Conservation (phyloP, 495 filamentous ascomycete genomes). For the Penicillium fimorum region DNA sequence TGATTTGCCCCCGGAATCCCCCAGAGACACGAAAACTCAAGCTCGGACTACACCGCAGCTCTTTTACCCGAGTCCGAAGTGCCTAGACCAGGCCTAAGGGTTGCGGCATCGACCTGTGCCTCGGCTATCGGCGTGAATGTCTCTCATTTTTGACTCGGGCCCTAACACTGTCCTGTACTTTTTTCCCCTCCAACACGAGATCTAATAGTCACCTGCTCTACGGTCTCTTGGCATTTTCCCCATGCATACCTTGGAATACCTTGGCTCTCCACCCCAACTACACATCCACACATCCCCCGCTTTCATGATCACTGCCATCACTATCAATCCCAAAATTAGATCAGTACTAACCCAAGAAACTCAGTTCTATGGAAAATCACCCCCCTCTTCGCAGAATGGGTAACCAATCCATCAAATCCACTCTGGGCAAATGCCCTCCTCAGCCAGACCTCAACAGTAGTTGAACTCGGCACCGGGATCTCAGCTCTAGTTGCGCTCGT, state of each 20-base stretch:
- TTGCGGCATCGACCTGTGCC: slow-evolving; percentile 1
- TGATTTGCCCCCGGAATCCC: not conserved
- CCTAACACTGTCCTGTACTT: not conserved
- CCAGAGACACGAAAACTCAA: not conserved
- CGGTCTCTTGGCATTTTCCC: slow-evolving; percentile 1
- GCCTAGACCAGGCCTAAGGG: slow-evolving; percentile 6
- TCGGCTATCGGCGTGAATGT: slow-evolving; percentile 6
- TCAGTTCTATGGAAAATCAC: slow-evolving; percentile 90
- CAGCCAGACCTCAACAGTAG: slow-evolving; percentile 51
- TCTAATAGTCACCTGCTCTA: not conserved
- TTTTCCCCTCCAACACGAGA: not conserved
- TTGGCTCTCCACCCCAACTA: not conserved
- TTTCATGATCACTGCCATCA: not conserved
- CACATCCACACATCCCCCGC: not conserved
- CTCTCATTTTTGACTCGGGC: slow-evolving; percentile 3
- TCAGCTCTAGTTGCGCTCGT: slow-evolving; percentile 70
- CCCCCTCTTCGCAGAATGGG: slow-evolving; percentile 80
- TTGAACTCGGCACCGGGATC: slow-evolving; percentile 88
- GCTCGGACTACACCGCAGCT: slow-evolving; percentile 10
- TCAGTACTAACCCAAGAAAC: not conserved
- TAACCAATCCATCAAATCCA: slow-evolving; percentile 60
- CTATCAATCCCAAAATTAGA: not conserved
- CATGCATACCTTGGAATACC: not conserved
- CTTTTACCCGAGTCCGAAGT: slow-evolving; percentile 3
- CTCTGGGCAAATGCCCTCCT: slow-evolving; percentile 62